Percentiles rank a stretch among this genome's conserved stretches.
phyloP scores from a whole-genome alignment of 805 yeast species.

The Priceomyces carsonii region DNA sequence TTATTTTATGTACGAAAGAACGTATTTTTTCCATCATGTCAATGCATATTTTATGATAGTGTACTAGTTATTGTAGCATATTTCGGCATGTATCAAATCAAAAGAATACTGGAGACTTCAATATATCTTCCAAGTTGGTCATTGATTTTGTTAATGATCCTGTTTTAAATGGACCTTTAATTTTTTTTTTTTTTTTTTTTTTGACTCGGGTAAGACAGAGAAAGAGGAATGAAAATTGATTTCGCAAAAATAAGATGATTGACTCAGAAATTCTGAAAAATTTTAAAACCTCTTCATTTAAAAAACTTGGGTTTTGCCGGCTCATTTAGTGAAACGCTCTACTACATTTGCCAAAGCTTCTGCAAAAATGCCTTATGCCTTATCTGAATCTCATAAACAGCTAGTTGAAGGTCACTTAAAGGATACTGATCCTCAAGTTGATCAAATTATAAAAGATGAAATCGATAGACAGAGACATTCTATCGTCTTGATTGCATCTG shows the following conservation, averaged over 20 bases:
- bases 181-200: slow-evolving; percentile 3
- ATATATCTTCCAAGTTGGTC: too few relatives aligned
- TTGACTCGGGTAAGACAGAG: slow-evolving; percentile 7
- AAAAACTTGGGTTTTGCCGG: too few relatives aligned
- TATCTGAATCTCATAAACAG: slow-evolving; percentile 49
- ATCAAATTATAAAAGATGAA: slow-evolving; percentile 73
- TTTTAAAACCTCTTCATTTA: slow-evolving; percentile 1
- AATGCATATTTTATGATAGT: too few relatives aligned
- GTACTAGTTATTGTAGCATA: too few relatives aligned
- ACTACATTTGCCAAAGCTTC: not conserved
- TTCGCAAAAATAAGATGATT: slow-evolving; percentile 5
- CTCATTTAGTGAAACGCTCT: not conserved
- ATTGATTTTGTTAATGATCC: too few relatives aligned
- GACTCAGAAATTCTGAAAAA: slow-evolving; percentile 5
- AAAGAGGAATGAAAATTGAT: not conserved
- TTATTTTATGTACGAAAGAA: too few relatives aligned
- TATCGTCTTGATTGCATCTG: slow-evolving; percentile 90
- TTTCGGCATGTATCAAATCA: too few relatives aligned
- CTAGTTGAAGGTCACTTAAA: slow-evolving; percentile 63
- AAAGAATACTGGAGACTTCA: too few relatives aligned
- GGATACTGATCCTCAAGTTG: slow-evolving; percentile 84
- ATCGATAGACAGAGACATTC: slow-evolving; percentile 87
- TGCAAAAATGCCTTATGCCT: slow-evolving; percentile 43
- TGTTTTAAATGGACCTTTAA: too few relatives aligned
- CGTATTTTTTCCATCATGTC: too few relatives aligned